A percentile compares a stretch with the other conserved stretches of the same genome.
phyloP scores from a whole-genome alignment of 768 basidiomycete genomes.

The Hygrocybe coccinea region DNA sequence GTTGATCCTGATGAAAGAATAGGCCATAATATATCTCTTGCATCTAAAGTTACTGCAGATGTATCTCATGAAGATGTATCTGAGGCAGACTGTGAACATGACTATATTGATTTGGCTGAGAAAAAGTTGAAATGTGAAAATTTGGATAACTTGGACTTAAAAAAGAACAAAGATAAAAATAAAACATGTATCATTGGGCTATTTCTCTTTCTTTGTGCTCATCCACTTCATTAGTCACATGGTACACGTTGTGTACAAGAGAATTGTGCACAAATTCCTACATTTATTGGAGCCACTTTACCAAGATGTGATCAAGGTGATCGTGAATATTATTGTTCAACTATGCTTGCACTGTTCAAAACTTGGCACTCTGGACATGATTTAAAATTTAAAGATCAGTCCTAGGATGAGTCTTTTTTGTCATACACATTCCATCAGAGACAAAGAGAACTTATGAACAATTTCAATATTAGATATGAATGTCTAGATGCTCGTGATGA shows the following conservation, averaged over 20 bases:
- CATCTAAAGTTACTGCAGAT: too few species aligned
- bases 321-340: too few species aligned
- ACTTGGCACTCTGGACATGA: conserved; percentile 29
- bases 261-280: conserved; percentile 16
- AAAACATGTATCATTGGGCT: conserved; percentile 29
- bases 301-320: conserved; percentile 30
- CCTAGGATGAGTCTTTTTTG: conserved; percentile 26
- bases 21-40: too few species aligned
- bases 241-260: background rate
- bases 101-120: background rate
- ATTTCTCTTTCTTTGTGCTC: conserved; percentile 5
- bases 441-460: too few species aligned
- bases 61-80: too few species aligned
- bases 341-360: too few species aligned
- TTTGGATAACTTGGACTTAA: too few species aligned
- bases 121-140: too few species aligned
- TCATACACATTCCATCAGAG: conserved; percentile 11
- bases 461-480: conserved; percentile 33
- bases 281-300: conserved; percentile 28
- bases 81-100: too few species aligned
- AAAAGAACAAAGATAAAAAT: conserved; percentile 14
- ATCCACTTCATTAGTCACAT: conserved; percentile 3
- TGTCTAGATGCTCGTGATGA: conserved; percentile 29
- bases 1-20: conserved; percentile 1
- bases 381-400: conserved; percentile 13